Evolutionary conservation across 305 asterid genomes (phyloP).

Genomic region (Rubia occidens): DNA sequence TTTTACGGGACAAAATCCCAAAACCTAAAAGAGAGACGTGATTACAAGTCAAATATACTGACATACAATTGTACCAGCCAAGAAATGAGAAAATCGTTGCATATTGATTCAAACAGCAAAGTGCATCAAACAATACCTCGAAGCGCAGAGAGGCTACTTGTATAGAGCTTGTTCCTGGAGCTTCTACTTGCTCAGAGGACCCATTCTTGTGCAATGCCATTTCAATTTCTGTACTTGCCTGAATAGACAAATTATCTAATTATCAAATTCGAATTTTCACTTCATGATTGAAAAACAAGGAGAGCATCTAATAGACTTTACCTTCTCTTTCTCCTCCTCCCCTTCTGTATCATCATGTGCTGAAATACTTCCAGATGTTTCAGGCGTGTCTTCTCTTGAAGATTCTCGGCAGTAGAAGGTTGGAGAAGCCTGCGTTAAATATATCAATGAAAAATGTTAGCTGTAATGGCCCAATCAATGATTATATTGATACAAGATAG

Average conservation of each 20-base stretch:
- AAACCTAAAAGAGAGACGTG: neutral
- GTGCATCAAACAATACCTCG: conserved; percentile 46
- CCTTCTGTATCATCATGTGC: conserved; percentile 19
- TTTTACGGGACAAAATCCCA: neutral
- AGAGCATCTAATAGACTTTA: conserved; percentile 4
- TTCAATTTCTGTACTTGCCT: conserved; percentile 23
- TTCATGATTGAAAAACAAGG: neutral
- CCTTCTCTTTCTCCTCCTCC: conserved; percentile 21
- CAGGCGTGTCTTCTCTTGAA: conserved; percentile 16
- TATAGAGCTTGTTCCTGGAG: conserved; percentile 23
- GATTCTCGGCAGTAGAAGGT: conserved; percentile 19
- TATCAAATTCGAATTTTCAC: neutral
- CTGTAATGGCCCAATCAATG: neutral
- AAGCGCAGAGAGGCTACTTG: conserved; percentile 56
- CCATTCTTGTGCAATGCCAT: conserved; percentile 24
- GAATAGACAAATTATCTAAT: conserved; percentile 17
- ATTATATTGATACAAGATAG: neutral
- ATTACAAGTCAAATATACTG: neutral
- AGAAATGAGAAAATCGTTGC: neutral
- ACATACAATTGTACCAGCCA: neutral
- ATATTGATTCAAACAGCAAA: conserved; percentile 12
- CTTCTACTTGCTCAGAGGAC: conserved; percentile 27
- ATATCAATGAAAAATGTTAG: conserved; percentile 7
- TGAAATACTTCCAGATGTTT: conserved; percentile 17
- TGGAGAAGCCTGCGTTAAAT: conserved; percentile 17